These are phyloP conservation scores for Penicillium paradoxum DNA, from an alignment of 495 filamentous ascomycete species.

Conservation along the genomic window DNA sequence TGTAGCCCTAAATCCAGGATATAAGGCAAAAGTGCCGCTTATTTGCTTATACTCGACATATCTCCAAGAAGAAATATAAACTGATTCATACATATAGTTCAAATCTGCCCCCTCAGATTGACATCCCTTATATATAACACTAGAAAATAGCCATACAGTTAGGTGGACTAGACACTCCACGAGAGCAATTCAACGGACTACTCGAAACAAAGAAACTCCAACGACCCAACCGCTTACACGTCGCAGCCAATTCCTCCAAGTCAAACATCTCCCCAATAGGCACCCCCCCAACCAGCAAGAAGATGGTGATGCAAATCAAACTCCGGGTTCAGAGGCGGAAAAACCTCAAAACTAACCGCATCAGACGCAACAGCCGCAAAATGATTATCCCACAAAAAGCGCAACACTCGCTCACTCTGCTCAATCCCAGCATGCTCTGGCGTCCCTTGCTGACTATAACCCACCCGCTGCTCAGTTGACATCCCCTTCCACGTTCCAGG, in stretches of 20 bases:
- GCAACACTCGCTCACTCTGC: slow-evolving; percentile 60
- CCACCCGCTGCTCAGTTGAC: slow-evolving; percentile 34
- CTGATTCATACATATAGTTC: no score
- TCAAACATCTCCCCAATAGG: slow-evolving; percentile 66
- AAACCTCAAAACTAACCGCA: slow-evolving; percentile 62
- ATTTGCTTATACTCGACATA: no score
- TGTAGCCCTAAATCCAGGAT: no score
- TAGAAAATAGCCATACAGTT: slow-evolving; percentile 48
- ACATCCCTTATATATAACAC: background rate
- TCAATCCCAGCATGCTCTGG: slow-evolving; percentile 55
- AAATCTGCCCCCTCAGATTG: no score
- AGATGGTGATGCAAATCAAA: slow-evolving; percentile 61
- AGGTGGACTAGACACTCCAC: slow-evolving; percentile 43
- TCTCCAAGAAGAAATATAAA: no score
- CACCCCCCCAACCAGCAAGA: slow-evolving; percentile 60
- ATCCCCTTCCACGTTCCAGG: slow-evolving; percentile 39
- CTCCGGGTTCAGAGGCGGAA: slow-evolving; percentile 47
- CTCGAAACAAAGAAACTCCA: slow-evolving; percentile 73
- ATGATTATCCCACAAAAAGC: slow-evolving; percentile 66
- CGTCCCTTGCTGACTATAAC: slow-evolving; percentile 36
- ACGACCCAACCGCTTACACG: slow-evolving; percentile 49
- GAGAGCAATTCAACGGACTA: slow-evolving; percentile 52
- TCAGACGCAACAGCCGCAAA: slow-evolving; percentile 64
- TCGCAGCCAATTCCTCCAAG: slow-evolving; percentile 50
- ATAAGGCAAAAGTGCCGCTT: no score